Evolutionary conservation across 1,139 yeast species (phyloP), one percentile per base, ranked within the genome.

Genomic region (Candida mesenterica): DNA sequence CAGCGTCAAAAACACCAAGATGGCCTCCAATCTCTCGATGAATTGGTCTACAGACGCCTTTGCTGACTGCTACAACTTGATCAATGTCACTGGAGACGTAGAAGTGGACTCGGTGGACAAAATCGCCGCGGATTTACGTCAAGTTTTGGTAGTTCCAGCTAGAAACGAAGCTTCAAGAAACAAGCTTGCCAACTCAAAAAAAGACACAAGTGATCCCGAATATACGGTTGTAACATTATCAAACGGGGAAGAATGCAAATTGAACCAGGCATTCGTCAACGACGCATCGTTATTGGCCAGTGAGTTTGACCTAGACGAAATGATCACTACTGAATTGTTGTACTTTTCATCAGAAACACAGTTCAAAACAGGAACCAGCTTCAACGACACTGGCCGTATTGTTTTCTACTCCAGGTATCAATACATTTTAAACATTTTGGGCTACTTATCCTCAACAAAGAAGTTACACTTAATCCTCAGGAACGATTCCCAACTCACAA

Each of bases 381-480:
- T 81, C 16, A 51, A 73, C 4, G 95, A 87, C 48, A 72, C 81
- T 22, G 95, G 92, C 1, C 72, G 81, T 45, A 75, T 84, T n/a
- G 69, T 78, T 5, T 88, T 75, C 53, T 86, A 79, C 52, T 61
- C 77, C 37, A 72, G 97, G 47, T 72, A 81, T 35, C 83, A 79
- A 50, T 83, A 77, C 47, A 79, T 89, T 15, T 59, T 90, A 32
- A 86, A 84, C 48, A 77, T 87, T 24, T 68, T 82, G 16, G 79
- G 86, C 5, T 85, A 72, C 51, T 60, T 80, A 27, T 57, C 79
- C 18, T 42, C 62, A 2, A 45, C 51, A n/a, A 44, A 51, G 52
- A 69, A 54, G 41, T 55, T 55, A 50, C 59, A 45, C 41, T 49
- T 40, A 43, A 50, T 57, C 32, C 22, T 48, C 38, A 22, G 36